Base-by-base conservation (phyloP, 345 rosid species). In the Limnanthes douglasii region DNA sequence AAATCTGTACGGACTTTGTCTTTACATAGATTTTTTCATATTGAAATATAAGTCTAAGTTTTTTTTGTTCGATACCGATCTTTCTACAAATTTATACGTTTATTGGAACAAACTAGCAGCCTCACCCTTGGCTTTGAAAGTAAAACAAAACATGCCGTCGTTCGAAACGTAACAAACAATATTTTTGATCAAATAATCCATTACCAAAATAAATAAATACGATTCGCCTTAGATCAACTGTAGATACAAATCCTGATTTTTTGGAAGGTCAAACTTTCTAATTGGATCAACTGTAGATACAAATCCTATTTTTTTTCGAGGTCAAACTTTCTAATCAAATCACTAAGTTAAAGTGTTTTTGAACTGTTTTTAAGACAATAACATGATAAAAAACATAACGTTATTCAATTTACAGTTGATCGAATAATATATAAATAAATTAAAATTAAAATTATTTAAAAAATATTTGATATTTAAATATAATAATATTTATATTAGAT, bases 41-140 rank as follows among this genome's bases (percentile, higher is more conserved):
- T 51, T 64, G 32, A 85, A 85, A 53, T 85, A 85, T 6, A 75
- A 58, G n/a, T 85, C 93, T 0, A 93, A 86, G 41, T 80, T 80
- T 45, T n/a, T 86, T 51, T 1, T 93, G 90, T 64, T 76, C 79
- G 16, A 85, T 65, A 11, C 17, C 35, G 35, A 79, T 88, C 36
- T 85, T 85, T 53, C 80, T 43, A 43, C 93, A 85, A 43, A 85
- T 79, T 10, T 88, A 93, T 3, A 85, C 86, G 93, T 93, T 76
- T 25, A 49, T 35, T 24, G 53, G 63, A 6, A 90, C 90, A 40
- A 85, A 64, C 94, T 76, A 22, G 83, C 93, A 0, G 94, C 90
- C 59, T 85, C 96, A 0, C 93, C 90, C 78, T 76, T 80, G 47
- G 93, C 85, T 66, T 84, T 93, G 39, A 85, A 85, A 5, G 96